These are phyloP conservation scores for Vachellia pachyceras DNA, from an alignment of 306 rosid species.

Conservation along the genomic window DNA sequence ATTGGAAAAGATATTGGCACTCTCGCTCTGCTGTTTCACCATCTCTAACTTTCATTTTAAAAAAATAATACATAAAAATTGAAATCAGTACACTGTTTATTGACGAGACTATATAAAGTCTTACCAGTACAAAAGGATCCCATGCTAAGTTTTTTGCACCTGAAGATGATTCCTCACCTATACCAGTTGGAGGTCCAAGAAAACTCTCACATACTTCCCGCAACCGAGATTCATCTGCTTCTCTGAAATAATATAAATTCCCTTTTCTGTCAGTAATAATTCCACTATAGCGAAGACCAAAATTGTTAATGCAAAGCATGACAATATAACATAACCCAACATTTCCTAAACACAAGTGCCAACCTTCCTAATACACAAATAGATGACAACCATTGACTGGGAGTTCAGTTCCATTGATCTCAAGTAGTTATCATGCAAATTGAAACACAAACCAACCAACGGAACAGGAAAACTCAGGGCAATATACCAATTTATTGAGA, in stretches of 20 bases:
- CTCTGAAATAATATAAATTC: conserved; percentile 64
- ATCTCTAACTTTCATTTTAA: conserved; percentile 3
- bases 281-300: conserved; percentile 25
- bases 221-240: conserved; percentile 94
- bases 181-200: conserved; percentile 98
- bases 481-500: neutral
- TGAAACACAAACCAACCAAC: neutral
- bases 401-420: neutral
- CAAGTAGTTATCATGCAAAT: neutral
- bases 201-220: conserved; percentile 95
- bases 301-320: conserved; percentile 9
- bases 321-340: conserved; percentile 5
- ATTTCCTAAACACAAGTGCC: neutral
- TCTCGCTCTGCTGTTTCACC: conserved; percentile 1
- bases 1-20: neutral
- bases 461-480: neutral
- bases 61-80: neutral
- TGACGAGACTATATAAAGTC: conserved; percentile 33
- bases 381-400: neutral
- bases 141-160: conserved; percentile 69
- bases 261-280: conserved; percentile 34
- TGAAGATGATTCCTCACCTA: conserved; percentile 66
- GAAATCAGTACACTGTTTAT: neutral
- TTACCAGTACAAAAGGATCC: conserved; percentile 95
- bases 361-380: conserved; percentile 9